A percentile compares a stretch with the other conserved stretches of the same genome.
Conservation (phyloP, 495 filamentous ascomycete species). For the Penicilliopsis zonata region DNA sequence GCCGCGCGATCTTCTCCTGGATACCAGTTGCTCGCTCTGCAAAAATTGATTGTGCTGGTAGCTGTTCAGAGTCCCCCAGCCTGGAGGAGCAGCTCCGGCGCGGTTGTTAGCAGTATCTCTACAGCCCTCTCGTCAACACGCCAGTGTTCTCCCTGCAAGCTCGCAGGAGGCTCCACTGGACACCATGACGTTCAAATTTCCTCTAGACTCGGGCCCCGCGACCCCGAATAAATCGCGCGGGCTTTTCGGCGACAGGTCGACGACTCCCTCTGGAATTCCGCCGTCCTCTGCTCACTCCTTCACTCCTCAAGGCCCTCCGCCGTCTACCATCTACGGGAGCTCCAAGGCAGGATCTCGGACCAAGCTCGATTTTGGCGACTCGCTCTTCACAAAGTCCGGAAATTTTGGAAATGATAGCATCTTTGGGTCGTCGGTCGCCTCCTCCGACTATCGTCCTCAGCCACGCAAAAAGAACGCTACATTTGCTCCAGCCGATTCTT, state of each 20-base stretch:
- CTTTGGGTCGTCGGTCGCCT: constrained; percentile 31
- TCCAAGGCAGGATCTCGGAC: constrained; percentile 44
- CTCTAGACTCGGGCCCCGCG: constrained; percentile 23
- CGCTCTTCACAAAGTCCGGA: constrained; percentile 28
- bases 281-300: constrained; percentile 58
- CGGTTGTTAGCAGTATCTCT: too few relatives aligned
- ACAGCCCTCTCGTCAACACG: not conserved
- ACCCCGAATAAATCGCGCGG: constrained; percentile 32
- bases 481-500: constrained; percentile 18
- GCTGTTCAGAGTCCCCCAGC: too few relatives aligned
- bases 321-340: constrained; percentile 51
- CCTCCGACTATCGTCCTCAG: constrained; percentile 20
- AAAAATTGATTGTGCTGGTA: too few relatives aligned
- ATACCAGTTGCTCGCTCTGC: too few relatives aligned
- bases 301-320: constrained; percentile 59
- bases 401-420: constrained; percentile 31
- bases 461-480: constrained; percentile 18
- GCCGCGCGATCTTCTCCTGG: too few relatives aligned
- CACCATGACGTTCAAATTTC: constrained; percentile 29
- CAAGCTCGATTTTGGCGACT: constrained; percentile 19
- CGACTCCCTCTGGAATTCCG: constrained; percentile 66
- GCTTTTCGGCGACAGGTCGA: constrained; percentile 47
- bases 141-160: not conserved
- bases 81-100: too few relatives aligned
- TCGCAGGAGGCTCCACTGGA: not conserved